These are phyloP conservation scores for Cryptococcus sp. DNA, from an alignment of 1,284 basidiomycete genomes.

Conservation along the genomic window DNA sequence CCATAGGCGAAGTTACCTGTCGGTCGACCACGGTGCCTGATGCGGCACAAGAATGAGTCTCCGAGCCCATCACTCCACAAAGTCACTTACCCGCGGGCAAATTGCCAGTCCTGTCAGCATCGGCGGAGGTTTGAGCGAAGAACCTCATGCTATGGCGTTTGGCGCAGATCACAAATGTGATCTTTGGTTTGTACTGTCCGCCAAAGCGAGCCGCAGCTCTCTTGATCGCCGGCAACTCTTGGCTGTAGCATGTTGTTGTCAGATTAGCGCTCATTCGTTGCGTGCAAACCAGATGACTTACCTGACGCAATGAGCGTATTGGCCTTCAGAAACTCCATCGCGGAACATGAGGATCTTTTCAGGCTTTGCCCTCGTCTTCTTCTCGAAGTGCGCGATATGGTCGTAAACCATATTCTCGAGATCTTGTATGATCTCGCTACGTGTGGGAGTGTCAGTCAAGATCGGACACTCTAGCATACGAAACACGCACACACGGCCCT, in stretches of 20 bases:
- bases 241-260: constrained; percentile 10
- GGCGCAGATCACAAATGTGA: constrained; percentile 52
- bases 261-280: neutral
- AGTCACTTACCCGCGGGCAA: constrained; percentile 42
- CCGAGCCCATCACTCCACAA: no score
- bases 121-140: constrained; percentile 43
- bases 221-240: constrained; percentile 42
- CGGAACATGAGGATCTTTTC: constrained; percentile 54
- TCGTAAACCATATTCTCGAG: constrained; percentile 34
- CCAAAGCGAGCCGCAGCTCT: constrained; percentile 29
- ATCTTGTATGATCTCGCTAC: constrained; percentile 38
- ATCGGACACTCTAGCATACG: neutral
- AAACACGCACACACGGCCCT: constrained; percentile 46
- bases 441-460: neutral
- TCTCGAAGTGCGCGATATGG: constrained; percentile 38
- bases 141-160: constrained; percentile 55
- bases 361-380: constrained; percentile 45
- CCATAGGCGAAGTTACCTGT: constrained; percentile 53
- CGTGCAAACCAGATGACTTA: constrained; percentile 18
- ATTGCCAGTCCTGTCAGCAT: constrained; percentile 53
- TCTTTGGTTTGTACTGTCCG: constrained; percentile 45
- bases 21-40: constrained; percentile 49
- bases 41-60: neutral
- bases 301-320: constrained; percentile 53
- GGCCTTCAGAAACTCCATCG: constrained; percentile 57